Conservation (phyloP, 2,329 filamentous ascomycete genomes). For the Metarhizium anisopliae region DNA sequence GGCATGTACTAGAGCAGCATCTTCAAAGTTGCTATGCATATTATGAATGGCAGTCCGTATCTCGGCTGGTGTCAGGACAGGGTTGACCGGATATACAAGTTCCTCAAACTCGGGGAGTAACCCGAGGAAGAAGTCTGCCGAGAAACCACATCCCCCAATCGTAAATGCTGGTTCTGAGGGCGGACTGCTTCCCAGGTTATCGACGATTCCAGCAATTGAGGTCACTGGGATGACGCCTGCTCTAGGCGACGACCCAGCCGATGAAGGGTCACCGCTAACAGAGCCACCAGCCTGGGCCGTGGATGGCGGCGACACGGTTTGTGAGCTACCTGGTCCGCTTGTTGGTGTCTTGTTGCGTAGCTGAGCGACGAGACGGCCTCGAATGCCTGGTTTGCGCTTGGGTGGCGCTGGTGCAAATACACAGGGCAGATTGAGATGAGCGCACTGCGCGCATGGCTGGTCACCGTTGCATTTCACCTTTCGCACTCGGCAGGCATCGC, state of each 20-base stretch:
- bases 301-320: conserved; percentile 1
- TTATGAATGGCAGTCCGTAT: conserved; percentile 20
- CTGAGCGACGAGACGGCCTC: conserved; percentile 26
- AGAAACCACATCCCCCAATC: conserved; percentile 13
- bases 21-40: conserved; percentile 23
- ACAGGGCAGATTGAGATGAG: conserved; percentile 24
- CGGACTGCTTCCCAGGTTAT: conserved; percentile 5
- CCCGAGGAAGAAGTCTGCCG: conserved; percentile 22
- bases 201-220: conserved; percentile 18
- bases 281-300: neutral
- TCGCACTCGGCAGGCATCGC: conserved; percentile 28
- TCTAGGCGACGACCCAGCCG: conserved; percentile 7
- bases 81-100: conserved; percentile 28
- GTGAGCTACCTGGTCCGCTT: neutral
- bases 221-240: conserved; percentile 9
- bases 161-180: conserved; percentile 1
- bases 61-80: conserved; percentile 22
- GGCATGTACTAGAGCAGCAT: conserved; percentile 26
- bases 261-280: conserved; percentile 6
- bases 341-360: conserved; percentile 18
- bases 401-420: conserved; percentile 22
- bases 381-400: conserved; percentile 25
- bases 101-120: conserved; percentile 25
- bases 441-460: conserved; percentile 26
- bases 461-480: conserved; percentile 28